Evolutionary conservation across 176 grass and related monocot species (phyloP).

Genomic region (Calamus simplicifolius): DNA sequence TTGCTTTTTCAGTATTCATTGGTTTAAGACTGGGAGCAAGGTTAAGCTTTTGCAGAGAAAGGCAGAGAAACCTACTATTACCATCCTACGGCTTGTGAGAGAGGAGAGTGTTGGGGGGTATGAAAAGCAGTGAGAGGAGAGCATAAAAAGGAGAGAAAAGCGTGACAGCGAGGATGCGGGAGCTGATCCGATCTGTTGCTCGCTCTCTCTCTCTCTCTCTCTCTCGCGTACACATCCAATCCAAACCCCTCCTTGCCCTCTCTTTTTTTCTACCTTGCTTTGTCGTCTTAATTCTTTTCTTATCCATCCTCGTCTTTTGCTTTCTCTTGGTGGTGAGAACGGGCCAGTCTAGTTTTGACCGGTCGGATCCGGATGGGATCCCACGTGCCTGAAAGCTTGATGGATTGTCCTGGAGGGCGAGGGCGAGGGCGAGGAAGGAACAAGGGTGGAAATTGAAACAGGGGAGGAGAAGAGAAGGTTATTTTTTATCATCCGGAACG

Average conservation of each 20-base stretch:
- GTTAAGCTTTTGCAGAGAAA: background rate
- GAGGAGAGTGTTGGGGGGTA: background rate
- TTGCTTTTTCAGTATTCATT: background rate
- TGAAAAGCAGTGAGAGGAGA: background rate
- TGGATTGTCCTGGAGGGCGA: no score
- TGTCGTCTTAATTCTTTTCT: no score
- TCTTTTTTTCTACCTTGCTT: background rate
- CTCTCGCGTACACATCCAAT: background rate
- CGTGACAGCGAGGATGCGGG: background rate
- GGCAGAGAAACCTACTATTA: background rate
- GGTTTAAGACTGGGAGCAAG: background rate
- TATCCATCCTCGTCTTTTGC: no score
- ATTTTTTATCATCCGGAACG: no score
- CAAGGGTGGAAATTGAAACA: no score
- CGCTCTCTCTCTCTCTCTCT: background rate
- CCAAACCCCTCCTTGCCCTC: background rate
- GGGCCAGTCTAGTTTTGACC: no score
- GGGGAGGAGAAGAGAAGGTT: no score
- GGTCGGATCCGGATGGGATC: no score
- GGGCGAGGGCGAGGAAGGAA: no score
- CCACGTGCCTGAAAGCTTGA: no score
- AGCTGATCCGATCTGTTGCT: constrained; percentile 1
- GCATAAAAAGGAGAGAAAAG: constrained; percentile 4
- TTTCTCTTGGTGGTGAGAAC: no score
- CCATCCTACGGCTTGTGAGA: background rate